Percentiles rank a stretch among this genome's conserved stretches.
Evolutionary conservation across 495 filamentous ascomycete species (phyloP).

Genomic region (Aspergillus baeticus): DNA sequence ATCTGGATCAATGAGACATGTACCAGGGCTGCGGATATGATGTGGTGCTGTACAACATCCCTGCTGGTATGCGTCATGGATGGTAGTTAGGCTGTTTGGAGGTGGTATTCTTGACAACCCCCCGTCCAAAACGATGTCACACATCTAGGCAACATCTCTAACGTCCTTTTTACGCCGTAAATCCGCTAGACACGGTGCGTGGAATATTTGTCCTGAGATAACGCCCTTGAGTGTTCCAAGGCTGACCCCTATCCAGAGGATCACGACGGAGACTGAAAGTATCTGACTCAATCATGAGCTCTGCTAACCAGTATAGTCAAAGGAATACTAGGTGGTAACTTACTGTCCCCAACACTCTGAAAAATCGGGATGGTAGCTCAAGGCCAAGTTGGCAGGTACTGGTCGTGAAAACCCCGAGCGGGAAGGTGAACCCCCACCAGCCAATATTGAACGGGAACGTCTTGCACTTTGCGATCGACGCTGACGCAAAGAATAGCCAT

Average conservation of each 20-base stretch:
- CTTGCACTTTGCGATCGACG: conserved; percentile 28
- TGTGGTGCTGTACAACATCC: no score
- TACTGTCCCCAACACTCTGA: conserved; percentile 51
- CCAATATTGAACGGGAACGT: conserved; percentile 66
- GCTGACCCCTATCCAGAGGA: conserved; percentile 53
- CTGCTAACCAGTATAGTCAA: not conserved
- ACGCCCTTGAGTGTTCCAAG: conserved; percentile 42
- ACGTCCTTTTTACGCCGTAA: conserved; percentile 24
- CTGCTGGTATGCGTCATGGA: no score
- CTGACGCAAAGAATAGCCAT: conserved; percentile 60
- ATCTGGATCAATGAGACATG: no score
- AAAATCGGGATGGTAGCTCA: conserved; percentile 53
- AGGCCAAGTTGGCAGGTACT: conserved; percentile 47
- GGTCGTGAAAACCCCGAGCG: conserved; percentile 53
- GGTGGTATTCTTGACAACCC: no score
- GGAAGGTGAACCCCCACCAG: conserved; percentile 69
- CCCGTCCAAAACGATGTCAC: no score
- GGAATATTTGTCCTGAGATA: conserved; percentile 46
- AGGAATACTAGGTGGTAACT: not conserved
- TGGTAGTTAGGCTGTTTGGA: no score
- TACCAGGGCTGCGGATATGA: no score
- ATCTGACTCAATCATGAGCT: conserved; percentile 30
- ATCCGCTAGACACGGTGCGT: conserved; percentile 53
- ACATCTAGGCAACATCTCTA: conserved; percentile 7
- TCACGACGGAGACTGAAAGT: conserved; percentile 44